These are phyloP conservation scores for Saccharomyces hybrid DNA, from an alignment of 1,139 yeast genomes.

Conservation along the genomic window DNA sequence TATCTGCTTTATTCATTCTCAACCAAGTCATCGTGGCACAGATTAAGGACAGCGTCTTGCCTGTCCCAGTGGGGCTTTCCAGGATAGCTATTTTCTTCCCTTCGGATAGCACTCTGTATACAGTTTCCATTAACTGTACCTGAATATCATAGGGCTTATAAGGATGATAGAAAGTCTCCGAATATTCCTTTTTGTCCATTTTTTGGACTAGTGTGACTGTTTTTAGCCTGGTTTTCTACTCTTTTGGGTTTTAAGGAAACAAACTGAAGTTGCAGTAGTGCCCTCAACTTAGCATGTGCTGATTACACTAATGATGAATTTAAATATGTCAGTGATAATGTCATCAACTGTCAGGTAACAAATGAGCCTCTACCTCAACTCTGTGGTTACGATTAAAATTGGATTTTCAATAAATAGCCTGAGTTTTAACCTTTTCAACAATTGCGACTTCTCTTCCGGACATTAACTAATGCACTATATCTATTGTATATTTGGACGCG, in stretches of 20 bases:
- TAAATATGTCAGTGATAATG: background rate
- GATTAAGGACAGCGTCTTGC: constrained; percentile 80
- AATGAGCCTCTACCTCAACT: background rate
- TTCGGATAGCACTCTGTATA: constrained; percentile 54
- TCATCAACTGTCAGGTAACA: background rate
- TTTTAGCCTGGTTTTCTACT: background rate
- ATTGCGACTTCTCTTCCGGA: background rate
- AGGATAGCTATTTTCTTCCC: constrained; percentile 65
- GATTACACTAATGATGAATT: background rate
- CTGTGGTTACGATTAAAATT: background rate
- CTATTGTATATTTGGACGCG: background rate
- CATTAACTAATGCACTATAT: background rate
- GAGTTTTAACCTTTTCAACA: background rate
- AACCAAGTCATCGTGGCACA: constrained; percentile 88
- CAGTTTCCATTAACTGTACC: constrained; percentile 61
- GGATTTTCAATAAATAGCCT: background rate
- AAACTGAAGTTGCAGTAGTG: background rate
- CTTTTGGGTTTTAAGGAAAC: background rate
- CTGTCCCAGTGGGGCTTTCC: constrained; percentile 95
- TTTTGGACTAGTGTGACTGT: background rate
- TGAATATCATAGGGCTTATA: constrained; percentile 77
- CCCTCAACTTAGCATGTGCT: background rate
- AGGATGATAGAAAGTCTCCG: constrained; percentile 56
- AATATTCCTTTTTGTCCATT: background rate
- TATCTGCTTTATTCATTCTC: constrained; percentile 45